These are phyloP conservation scores for Biscogniauxia sp. DNA, from an alignment of 2,329 filamentous ascomycete genomes.

Conservation along the genomic window DNA sequence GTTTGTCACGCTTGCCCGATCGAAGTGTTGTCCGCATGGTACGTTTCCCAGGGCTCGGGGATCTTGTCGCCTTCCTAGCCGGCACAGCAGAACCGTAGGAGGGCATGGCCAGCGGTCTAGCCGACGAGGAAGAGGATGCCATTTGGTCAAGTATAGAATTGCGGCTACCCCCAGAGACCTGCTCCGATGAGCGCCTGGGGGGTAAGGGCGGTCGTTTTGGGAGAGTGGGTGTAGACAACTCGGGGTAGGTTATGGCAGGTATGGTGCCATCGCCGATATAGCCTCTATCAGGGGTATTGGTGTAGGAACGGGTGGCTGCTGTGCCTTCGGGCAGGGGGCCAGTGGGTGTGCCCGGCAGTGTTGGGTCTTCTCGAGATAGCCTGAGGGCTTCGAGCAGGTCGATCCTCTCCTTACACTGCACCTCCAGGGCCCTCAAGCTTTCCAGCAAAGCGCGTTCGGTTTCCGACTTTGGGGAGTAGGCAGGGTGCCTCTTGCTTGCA, in stretches of 20 bases:
- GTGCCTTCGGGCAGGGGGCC: constrained; percentile 18
- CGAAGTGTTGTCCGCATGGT: constrained; percentile 62
- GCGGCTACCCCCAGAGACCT: constrained; percentile 38
- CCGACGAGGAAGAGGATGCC: constrained; percentile 28
- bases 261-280: constrained; percentile 82
- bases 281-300: constrained; percentile 39
- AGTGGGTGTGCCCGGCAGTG: constrained; percentile 27
- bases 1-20: constrained; percentile 46
- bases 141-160: constrained; percentile 21
- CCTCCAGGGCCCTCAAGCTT: constrained; percentile 76
- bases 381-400: constrained; percentile 81
- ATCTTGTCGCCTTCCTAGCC: constrained; percentile 41
- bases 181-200: constrained; percentile 52
- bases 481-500: constrained; percentile 68
- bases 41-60: constrained; percentile 59
- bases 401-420: constrained; percentile 91
- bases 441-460: constrained; percentile 81
- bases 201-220: constrained; percentile 57
- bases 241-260: constrained; percentile 73
- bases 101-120: constrained; percentile 27
- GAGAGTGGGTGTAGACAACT: constrained; percentile 69
- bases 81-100: constrained; percentile 32
- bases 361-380: constrained; percentile 53
- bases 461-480: constrained; percentile 70
- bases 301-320: constrained; percentile 13